phyloP scores from a whole-genome alignment of 345 rosid genomes.

The Balakata baccata region DNA sequence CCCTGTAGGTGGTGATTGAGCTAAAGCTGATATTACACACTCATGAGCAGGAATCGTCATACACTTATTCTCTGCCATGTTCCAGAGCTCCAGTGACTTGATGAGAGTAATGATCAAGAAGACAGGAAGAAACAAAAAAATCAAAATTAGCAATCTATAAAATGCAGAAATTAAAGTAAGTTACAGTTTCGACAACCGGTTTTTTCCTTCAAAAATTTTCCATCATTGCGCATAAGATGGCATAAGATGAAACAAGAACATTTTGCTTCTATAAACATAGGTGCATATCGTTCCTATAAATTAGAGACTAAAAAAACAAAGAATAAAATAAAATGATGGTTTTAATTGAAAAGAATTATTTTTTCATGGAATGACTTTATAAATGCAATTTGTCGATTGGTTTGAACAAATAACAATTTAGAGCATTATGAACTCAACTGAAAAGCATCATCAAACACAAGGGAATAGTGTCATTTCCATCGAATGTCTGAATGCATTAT shows the following conservation, averaged over 20 bases:
- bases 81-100: conserved; percentile 80
- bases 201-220: not conserved
- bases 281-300: not conserved
- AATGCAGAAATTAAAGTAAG: not conserved
- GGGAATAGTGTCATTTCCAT: no score
- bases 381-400: not conserved
- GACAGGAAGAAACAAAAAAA: not conserved
- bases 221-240: not conserved
- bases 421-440: no score
- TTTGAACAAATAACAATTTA: not conserved
- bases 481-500: no score
- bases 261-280: not conserved
- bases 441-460: no score
- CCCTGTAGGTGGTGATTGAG: conserved; percentile 65
- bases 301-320: no score
- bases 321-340: no score
- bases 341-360: no score
- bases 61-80: conserved; percentile 72
- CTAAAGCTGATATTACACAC: conserved; percentile 69
- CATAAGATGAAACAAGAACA: not conserved
- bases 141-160: not conserved
- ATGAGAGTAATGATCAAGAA: conserved; percentile 11
- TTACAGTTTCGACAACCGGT: not conserved
- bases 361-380: not conserved
- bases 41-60: conserved; percentile 70